These are phyloP conservation scores for Plasmodium inui DNA, from an alignment of 169 alveolate genomes.

Conservation along the genomic window DNA sequence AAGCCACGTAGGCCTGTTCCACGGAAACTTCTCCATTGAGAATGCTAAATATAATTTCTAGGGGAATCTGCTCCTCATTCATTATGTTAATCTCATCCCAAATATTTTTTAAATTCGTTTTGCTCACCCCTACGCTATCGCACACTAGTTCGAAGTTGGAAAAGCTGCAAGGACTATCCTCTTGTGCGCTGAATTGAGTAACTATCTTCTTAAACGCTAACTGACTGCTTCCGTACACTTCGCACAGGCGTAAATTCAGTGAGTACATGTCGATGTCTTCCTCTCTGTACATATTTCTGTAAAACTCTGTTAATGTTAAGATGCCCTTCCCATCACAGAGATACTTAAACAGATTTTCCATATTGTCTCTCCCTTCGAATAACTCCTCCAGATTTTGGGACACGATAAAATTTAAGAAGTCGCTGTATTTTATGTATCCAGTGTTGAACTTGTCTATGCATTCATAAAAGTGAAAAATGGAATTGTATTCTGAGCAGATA, in stretches of 20 bases:
- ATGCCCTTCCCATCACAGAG: slow-evolving; percentile 47
- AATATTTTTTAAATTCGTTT: slow-evolving; percentile 17
- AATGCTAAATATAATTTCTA: slow-evolving; percentile 47
- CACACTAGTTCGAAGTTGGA: slow-evolving; percentile 42
- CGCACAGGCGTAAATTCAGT: slow-evolving; percentile 48
- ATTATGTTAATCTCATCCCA: slow-evolving; percentile 71
- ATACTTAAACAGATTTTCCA: slow-evolving; percentile 43
- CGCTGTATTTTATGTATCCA: slow-evolving; percentile 67
- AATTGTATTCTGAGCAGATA: slow-evolving; percentile 47
- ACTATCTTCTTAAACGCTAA: slow-evolving; percentile 54
- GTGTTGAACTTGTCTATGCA: slow-evolving; percentile 69
- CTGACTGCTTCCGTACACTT: slow-evolving; percentile 41
- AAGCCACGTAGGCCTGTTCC: slow-evolving; percentile 52
- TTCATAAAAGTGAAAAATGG: slow-evolving; percentile 73
- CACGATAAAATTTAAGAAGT: slow-evolving; percentile 32
- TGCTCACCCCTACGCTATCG: slow-evolving; percentile 41
- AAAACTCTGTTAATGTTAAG: slow-evolving; percentile 52
- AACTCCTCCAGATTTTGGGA: slow-evolving; percentile 30
- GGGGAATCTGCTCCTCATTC: slow-evolving; percentile 72
- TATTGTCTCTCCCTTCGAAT: slow-evolving; percentile 46
- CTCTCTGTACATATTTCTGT: slow-evolving; percentile 41
- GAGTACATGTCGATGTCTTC: slow-evolving; percentile 41
- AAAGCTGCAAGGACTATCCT: slow-evolving; percentile 13
- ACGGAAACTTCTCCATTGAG: slow-evolving; percentile 54
- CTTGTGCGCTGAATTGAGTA: not conserved